Conservation (phyloP, 2,329 filamentous ascomycete genomes). For the Akanthomyces uredinophilus region DNA sequence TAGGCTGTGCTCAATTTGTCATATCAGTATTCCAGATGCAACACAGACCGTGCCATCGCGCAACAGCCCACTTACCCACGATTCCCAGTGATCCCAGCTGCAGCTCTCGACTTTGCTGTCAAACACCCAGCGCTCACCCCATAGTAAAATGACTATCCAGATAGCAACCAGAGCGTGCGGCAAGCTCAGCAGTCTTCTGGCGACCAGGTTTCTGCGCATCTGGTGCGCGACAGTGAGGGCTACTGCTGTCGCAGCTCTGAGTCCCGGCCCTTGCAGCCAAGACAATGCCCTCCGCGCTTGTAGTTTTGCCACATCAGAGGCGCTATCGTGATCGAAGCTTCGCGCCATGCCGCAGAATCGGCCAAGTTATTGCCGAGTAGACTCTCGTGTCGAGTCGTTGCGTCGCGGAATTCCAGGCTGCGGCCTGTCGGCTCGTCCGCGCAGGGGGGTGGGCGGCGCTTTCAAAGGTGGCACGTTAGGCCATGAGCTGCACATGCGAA, state of each 20-base stretch:
- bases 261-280: constrained; percentile 40
- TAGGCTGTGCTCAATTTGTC: constrained; percentile 53
- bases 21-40: constrained; percentile 16
- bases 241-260: constrained; percentile 29
- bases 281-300: constrained; percentile 30
- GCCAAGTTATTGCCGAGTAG: neutral
- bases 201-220: constrained; percentile 39
- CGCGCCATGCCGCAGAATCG: constrained; percentile 9
- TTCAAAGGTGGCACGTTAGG: constrained; percentile 5
- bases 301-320: constrained; percentile 20
- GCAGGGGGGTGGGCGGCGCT: constrained; percentile 3
- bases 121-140: constrained; percentile 81
- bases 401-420: neutral
- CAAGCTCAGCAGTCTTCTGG: constrained; percentile 53
- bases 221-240: constrained; percentile 25
- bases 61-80: constrained; percentile 62
- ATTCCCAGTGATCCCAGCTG: constrained; percentile 83
- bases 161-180: constrained; percentile 62
- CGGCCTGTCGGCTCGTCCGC: constrained; percentile 10
- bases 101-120: constrained; percentile 65
- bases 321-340: constrained; percentile 19
- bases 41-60: neutral
- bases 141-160: constrained; percentile 75
- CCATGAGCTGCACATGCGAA: neutral
- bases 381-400: neutral